These are phyloP conservation scores for Aegilops sharonensis DNA, from an alignment of 176 grass and related monocot species.

Conservation along the genomic window DNA sequence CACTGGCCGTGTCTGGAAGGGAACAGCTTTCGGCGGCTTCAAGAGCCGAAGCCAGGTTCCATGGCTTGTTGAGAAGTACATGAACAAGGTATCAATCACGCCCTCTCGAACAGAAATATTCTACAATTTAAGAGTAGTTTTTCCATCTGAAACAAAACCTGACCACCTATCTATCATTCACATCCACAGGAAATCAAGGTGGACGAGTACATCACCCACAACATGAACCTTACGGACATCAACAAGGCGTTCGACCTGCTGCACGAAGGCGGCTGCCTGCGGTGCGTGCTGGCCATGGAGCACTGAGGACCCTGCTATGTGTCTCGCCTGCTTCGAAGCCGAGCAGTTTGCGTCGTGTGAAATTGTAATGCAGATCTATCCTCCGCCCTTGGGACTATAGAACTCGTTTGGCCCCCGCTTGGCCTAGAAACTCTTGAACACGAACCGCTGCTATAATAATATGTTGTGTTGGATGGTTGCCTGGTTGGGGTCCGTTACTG, in stretches of 20 bases:
- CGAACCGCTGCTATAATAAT: background rate
- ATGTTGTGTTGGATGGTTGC: background rate
- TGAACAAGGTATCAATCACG: slow-evolving; percentile 81
- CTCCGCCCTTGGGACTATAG: background rate
- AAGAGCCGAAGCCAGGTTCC: slow-evolving; percentile 96
- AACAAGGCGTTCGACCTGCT: slow-evolving; percentile 88
- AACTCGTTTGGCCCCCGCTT: background rate
- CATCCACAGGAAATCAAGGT: slow-evolving; percentile 89
- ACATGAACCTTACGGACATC: slow-evolving; percentile 58
- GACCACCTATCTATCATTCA: background rate
- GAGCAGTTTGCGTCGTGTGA: background rate
- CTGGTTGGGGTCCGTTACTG: background rate
- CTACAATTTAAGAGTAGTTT: background rate
- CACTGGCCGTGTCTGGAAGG: slow-evolving; percentile 93
- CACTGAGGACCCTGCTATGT: background rate
- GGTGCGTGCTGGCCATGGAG: slow-evolving; percentile 75
- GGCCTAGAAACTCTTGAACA: background rate
- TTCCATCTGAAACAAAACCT: background rate
- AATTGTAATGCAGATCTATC: background rate
- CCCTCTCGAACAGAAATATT: background rate
- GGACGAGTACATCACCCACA: slow-evolving; percentile 99
- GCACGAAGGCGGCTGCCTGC: slow-evolving; percentile 85
- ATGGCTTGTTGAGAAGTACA: slow-evolving; percentile 94
- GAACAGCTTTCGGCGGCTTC: slow-evolving; percentile 95
- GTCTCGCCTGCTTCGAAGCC: background rate